Conservation (phyloP, 208 protist genomes). For the Tritrichomonas musculus region DNA sequence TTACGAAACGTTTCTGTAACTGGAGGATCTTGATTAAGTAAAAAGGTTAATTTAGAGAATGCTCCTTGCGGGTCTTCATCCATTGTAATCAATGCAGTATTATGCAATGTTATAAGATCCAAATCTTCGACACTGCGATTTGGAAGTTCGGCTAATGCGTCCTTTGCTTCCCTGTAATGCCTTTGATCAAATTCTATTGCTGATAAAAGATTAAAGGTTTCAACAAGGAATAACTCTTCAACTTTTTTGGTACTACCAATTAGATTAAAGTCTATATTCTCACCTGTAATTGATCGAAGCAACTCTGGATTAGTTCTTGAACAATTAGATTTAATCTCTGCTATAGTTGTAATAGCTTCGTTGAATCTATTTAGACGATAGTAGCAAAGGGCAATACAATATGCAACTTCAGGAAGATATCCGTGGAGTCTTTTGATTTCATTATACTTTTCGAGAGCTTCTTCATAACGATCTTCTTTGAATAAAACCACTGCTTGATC, state of each 20-base stretch:
- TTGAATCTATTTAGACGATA: neutral
- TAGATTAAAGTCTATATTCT: neutral
- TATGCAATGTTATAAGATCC: constrained; percentile 88
- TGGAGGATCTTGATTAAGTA: constrained; percentile 82
- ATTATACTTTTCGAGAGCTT: neutral
- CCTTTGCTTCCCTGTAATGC: neutral
- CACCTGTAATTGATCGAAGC: neutral
- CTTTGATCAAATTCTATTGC: neutral
- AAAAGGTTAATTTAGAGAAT: constrained; percentile 86
- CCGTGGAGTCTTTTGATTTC: neutral
- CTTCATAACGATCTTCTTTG: constrained; percentile 15
- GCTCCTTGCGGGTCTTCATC: constrained; percentile 74
- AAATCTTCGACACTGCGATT: constrained; percentile 59
- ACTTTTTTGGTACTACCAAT: neutral
- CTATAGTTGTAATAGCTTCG: neutral
- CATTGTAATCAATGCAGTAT: constrained; percentile 89
- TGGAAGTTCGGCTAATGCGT: neutral
- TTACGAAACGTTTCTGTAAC: constrained; percentile 90
- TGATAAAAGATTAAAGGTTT: neutral
- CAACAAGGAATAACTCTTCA: neutral
- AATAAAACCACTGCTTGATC: neutral
- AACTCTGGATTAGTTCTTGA: neutral
- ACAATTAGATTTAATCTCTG: neutral
- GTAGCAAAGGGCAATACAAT: constrained; percentile 24
- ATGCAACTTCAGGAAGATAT: neutral